Evolutionary conservation across 331 rosid genomes (phyloP).

Genomic region (Pyracantha coccinea): DNA sequence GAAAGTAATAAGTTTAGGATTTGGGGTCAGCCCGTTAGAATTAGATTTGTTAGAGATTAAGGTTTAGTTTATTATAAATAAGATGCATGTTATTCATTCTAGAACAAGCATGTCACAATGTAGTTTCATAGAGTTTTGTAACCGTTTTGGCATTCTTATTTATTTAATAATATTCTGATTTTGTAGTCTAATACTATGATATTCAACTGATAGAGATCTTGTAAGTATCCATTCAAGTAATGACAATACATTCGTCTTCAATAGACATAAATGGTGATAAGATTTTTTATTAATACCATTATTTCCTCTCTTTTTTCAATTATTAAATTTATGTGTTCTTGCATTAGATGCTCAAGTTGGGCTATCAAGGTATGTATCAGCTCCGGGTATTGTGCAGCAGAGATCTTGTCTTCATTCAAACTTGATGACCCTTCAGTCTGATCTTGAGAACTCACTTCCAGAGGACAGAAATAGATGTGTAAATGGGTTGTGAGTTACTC

Average conservation of each 20-base stretch:
- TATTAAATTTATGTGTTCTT: constrained; percentile 6
- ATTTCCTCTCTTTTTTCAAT: no score
- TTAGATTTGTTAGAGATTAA: no score
- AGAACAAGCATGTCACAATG: no score
- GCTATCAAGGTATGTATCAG: constrained; percentile 77
- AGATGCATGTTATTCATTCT: no score
- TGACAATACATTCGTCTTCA: neutral
- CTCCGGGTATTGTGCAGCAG: constrained; percentile 95
- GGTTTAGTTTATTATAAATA: no score
- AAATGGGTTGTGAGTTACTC: constrained; percentile 71
- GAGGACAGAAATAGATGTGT: constrained; percentile 95
- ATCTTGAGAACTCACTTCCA: constrained; percentile 88
- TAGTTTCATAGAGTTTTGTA: no score
- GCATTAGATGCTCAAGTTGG: constrained; percentile 69
- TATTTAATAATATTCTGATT: no score
- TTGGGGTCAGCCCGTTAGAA: no score
- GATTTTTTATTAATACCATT: neutral
- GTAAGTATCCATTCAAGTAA: constrained; percentile 88
- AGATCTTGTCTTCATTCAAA: constrained; percentile 79
- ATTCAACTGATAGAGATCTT: constrained; percentile 57
- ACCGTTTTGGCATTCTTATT: no score
- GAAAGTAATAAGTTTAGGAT: no score
- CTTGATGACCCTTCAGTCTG: constrained; percentile 72
- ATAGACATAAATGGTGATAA: constrained; percentile 3
- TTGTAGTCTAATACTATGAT: no score